Base-by-base conservation (phyloP, 176 grass and related monocot species). In the Pontederia paniculata region DNA sequence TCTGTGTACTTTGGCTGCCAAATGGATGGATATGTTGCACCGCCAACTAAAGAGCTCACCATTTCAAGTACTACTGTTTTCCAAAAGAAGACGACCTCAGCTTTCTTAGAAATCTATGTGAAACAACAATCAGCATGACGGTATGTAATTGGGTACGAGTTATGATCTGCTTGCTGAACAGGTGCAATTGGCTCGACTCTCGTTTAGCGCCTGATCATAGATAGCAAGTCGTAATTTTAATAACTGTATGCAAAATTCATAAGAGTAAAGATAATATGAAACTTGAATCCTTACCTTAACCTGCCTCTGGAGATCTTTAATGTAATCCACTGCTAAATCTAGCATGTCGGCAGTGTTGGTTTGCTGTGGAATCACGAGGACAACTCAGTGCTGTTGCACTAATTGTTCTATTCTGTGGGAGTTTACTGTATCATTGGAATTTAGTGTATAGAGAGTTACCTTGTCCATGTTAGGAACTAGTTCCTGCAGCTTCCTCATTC, bases 381-480 rank as follows among this genome's bases (percentile, higher is more conserved):
- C 28, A 37, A 37, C 5, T 37, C 5, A 37, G 28, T 25, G 18
- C 23, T 56, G 11, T 22, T 5, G 12, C 21, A 56, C 21, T 13
- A 56, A 9, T 56, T 56, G 25, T 12, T 25, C 22, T 57, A 14
- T 12, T 17, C 9, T n/a, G 8, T 12, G 21, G 5, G 8, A 8
- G 10, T 11, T 50, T 62, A 76, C 76, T 77, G 76, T 73, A 54
- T 21, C 62, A 70, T 66, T 70, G 78, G 17, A 52, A 55, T 8
- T 6, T 12, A 23, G 52, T 17, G 42, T 6, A 18, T 37, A 37
- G 28, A 37, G 28, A 45, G 1, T 48, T 75, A 97, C 93, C 93
- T 98, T 98, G 69, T 98, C 93, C 93, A 91, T 98, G 80, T 98
- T 91, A 0, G 93, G 93, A 52, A 98, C 93, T 56, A 98, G 80